Conservation (phyloP, 768 basidiomycete species). For the Porphyrellus cyaneotinctus region DNA sequence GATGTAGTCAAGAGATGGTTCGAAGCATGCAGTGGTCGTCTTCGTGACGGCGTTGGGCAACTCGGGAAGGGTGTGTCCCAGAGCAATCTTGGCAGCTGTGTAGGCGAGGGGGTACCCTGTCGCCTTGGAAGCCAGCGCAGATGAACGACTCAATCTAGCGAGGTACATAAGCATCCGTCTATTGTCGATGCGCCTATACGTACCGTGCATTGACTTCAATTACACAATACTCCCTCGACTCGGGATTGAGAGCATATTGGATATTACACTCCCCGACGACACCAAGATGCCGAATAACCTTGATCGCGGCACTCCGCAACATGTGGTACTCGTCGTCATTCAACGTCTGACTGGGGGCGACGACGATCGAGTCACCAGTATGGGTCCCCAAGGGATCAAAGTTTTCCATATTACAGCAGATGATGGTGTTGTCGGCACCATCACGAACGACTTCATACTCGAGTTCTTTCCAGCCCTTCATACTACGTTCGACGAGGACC, state of each 20-base stretch:
- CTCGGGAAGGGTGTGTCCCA: constrained; percentile 96
- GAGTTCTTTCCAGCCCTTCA: constrained; percentile 99
- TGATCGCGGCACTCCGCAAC: constrained; percentile 96
- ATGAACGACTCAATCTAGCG: constrained; percentile 71
- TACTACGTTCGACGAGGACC: constrained; percentile 92
- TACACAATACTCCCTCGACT: constrained; percentile 90
- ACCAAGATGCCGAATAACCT: constrained; percentile 87
- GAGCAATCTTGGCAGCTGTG: constrained; percentile 97
- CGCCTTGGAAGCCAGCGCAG: constrained; percentile 96
- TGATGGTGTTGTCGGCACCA: constrained; percentile 98
- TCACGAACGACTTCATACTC: constrained; percentile 99
- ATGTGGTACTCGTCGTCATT: constrained; percentile 99
- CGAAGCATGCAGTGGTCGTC: constrained; percentile 98
- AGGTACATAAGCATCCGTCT: background rate
- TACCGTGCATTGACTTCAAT: constrained; percentile 97
- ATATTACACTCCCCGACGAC: constrained; percentile 96
- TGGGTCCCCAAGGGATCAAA: constrained; percentile 99
- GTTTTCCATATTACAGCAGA: constrained; percentile 99
- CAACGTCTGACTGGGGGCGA: constrained; percentile 95
- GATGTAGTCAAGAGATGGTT: constrained; percentile 97
- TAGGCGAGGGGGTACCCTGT: constrained; percentile 99
- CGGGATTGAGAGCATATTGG: constrained; percentile 96
- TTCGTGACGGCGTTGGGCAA: constrained; percentile 99
- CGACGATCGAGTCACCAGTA: constrained; percentile 98
- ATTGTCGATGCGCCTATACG: background rate